phyloP scores from a whole-genome alignment of 176 grass and related monocot species.

The Zoysia japonica region DNA sequence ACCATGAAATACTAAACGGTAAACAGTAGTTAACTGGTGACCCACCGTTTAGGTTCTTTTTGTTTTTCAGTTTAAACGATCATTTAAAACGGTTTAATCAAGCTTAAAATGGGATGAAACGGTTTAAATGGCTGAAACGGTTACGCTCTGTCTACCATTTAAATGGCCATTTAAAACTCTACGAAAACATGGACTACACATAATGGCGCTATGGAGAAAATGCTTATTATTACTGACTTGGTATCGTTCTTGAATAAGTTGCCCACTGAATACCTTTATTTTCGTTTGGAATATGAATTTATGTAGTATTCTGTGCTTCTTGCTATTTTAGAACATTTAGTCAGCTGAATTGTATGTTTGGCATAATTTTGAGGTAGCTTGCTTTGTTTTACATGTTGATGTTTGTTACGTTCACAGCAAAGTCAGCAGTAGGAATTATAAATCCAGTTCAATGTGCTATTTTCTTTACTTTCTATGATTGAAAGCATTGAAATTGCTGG shows the following conservation, averaged over 20 bases:
- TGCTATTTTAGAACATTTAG: not conserved
- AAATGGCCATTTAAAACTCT: too few relatives aligned
- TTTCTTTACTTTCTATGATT: not conserved
- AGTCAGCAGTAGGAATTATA: not conserved
- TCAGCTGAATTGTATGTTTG: not conserved
- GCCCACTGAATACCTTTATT: not conserved
- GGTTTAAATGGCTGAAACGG: too few relatives aligned
- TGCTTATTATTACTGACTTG: not conserved
- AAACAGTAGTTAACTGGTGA: too few relatives aligned
- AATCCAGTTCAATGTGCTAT: constrained; percentile 4
- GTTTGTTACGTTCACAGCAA: not conserved
- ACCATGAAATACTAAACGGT: too few relatives aligned
- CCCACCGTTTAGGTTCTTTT: too few relatives aligned
- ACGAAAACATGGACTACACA: too few relatives aligned
- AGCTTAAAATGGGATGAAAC: too few relatives aligned
- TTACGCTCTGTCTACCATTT: too few relatives aligned
- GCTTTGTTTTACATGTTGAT: not conserved
- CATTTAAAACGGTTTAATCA: too few relatives aligned
- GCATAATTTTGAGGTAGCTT: constrained; percentile 5
- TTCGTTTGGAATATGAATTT: not conserved
- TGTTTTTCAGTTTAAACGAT: too few relatives aligned
- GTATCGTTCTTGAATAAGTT: not conserved
- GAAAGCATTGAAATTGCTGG: not conserved
- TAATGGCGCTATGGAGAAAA: not conserved
- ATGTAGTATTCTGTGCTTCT: not conserved